Evolutionary conservation across 2,329 filamentous ascomycete species (phyloP), one percentile per base, ranked within the genome.

Genomic region (Alternaria sp.): DNA sequence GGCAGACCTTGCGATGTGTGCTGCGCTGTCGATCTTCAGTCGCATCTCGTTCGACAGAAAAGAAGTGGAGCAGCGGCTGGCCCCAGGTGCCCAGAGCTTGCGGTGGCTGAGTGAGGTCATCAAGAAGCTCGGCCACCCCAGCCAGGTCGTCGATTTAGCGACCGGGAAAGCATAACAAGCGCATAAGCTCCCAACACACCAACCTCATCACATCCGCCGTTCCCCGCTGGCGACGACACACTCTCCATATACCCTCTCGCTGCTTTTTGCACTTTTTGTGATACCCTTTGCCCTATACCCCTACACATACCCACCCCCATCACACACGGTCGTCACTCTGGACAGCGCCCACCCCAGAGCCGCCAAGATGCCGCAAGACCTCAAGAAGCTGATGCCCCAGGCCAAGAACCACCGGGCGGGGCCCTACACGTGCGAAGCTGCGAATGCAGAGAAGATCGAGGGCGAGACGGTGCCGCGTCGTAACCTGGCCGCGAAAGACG

Each of bases 391-490:
- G 68, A 76, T 78, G 64, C 84, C 84, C 23, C 82, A 84, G 77
- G 83, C 84, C 56, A 81, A 79, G 74, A 69, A 75, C 53, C 78
- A 80, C 72, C 89, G 91, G 81, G 88, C 89, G 79, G 87, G 89
- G 33, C 92, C 93, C 14, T 95, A 90, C 84, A 90, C 90, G 60
- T 83, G 94, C 75, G 92, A 96, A 73, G 88, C 87, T 11, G 84
- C 91, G 15, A 91, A 89, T 73, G 88, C 84, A 68, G 82, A 89
- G 75, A 89, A 90, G 71, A 86, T 91, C 65, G 85, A 90, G 6
- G 93, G 93, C 83, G 93, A 97, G 84, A 95, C 94, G 54, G 89
- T 93, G 69, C 93, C 94, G 43, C 90, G 92, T 71, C 88, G 93
- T 63, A 89, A 96, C 78, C 85, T 88, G 59, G 84, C 85, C 63